Conservation (phyloP, 2,329 filamentous ascomycete genomes). For the Neurospora sp. region DNA sequence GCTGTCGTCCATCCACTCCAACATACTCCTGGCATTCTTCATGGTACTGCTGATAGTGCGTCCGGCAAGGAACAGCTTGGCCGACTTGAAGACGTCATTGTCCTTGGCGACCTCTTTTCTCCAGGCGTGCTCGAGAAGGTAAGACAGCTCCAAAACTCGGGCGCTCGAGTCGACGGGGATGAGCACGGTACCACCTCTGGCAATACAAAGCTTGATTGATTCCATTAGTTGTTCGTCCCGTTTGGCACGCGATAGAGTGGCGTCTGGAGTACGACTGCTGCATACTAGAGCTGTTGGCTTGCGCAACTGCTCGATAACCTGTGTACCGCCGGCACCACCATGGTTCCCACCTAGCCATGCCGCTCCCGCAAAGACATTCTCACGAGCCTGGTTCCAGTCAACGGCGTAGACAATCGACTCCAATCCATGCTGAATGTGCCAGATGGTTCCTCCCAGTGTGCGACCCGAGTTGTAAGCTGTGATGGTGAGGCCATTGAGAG, state of each 20-base stretch:
- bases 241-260: slow-evolving; percentile 59
- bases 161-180: slow-evolving; percentile 94
- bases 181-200: slow-evolving; percentile 77
- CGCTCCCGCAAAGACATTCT: slow-evolving; percentile 87
- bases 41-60: slow-evolving; percentile 81
- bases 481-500: slow-evolving; percentile 82
- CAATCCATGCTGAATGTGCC: slow-evolving; percentile 94
- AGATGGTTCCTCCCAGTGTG: slow-evolving; percentile 92
- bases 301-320: slow-evolving; percentile 86
- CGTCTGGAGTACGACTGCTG: slow-evolving; percentile 65
- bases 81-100: slow-evolving; percentile 40
- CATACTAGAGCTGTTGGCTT: slow-evolving; percentile 92
- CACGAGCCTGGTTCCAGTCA: slow-evolving; percentile 96
- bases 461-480: slow-evolving; percentile 96
- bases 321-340: slow-evolving; percentile 64
- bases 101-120: slow-evolving; percentile 48
- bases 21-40: slow-evolving; percentile 84
- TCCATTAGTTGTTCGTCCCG: slow-evolving; percentile 78
- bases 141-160: slow-evolving; percentile 84
- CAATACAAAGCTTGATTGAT: slow-evolving; percentile 68
- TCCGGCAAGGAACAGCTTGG: slow-evolving; percentile 72
- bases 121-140: slow-evolving; percentile 89
- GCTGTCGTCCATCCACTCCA: slow-evolving; percentile 98
- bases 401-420: slow-evolving; percentile 97
- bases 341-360: slow-evolving; percentile 74